phyloP scores from a whole-genome alignment of 23 red algal genomes.

The Chondrus crispus region DNA sequence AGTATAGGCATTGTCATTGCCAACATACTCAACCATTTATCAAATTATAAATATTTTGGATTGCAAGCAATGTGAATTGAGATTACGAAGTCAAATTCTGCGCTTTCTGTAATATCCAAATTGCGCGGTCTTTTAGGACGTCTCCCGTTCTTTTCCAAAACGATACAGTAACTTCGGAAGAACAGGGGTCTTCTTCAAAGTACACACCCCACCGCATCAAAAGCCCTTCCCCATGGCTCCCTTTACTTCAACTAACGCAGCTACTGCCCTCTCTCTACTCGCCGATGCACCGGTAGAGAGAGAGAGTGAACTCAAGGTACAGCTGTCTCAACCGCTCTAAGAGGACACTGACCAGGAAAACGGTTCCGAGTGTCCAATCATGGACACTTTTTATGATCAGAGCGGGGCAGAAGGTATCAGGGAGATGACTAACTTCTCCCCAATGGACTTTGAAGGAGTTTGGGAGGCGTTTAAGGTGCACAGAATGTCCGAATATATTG shows the following conservation, averaged over 20 bases:
- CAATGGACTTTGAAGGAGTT: neutral
- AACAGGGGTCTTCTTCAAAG: too few species aligned
- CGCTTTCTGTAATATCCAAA: too few species aligned
- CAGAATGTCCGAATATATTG: too few species aligned
- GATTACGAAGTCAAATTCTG: too few species aligned
- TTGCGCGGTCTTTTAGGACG: too few species aligned
- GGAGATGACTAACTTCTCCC: conserved; percentile 9
- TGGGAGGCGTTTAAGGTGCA: neutral
- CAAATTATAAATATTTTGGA: too few species aligned
- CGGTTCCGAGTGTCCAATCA: neutral
- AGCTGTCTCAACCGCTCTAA: neutral
- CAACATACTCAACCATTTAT: too few species aligned
- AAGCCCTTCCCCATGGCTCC: neutral
- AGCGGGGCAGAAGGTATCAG: neutral
- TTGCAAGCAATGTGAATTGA: too few species aligned
- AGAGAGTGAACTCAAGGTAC: neutral
- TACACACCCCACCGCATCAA: too few species aligned
- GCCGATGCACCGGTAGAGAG: neutral
- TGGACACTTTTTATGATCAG: conserved; percentile 1
- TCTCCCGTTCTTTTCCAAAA: too few species aligned
- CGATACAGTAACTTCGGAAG: too few species aligned
- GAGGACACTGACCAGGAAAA: neutral
- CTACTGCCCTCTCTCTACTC: neutral
- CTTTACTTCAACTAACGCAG: neutral
- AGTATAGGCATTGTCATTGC: too few species aligned